These are phyloP conservation scores for Erodium chrysanthum DNA, from an alignment of 441 rosid species.

Conservation along the genomic window DNA sequence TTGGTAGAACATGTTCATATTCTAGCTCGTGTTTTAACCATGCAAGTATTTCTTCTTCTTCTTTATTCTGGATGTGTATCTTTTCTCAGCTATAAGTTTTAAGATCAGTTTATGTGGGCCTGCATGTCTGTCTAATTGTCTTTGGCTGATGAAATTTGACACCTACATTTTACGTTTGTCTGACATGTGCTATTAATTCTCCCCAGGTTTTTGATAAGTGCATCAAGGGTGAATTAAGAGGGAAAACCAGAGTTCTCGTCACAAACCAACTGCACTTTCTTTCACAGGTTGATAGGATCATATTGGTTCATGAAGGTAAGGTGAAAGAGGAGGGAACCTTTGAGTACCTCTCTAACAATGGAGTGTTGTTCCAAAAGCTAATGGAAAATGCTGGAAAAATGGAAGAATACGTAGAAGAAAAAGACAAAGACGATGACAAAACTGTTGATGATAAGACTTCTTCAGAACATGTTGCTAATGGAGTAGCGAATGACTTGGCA, in stretches of 20 bases:
- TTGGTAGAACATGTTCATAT: background rate
- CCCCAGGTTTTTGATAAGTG: constrained; percentile 83
- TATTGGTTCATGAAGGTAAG: constrained; percentile 73
- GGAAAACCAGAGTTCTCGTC: constrained; percentile 90
- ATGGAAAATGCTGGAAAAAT: constrained; percentile 99
- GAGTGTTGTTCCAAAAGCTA: constrained; percentile 64
- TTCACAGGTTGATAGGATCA: constrained; percentile 78
- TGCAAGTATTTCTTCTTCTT: background rate
- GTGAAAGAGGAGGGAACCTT: constrained; percentile 90
- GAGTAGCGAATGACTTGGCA: constrained; percentile 30
- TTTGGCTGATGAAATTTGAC: constrained; percentile 7
- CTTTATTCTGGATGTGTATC: background rate
- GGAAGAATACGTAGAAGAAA: constrained; percentile 69
- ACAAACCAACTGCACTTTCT: constrained; percentile 94
- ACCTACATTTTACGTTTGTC: constrained; percentile 15
- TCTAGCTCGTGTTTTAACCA: background rate
- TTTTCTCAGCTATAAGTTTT: background rate
- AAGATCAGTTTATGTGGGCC: too few species aligned
- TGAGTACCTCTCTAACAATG: constrained; percentile 65
- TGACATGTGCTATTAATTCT: constrained; percentile 18
- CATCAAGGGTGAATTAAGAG: constrained; percentile 63
- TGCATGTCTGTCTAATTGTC: background rate
- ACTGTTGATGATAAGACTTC: constrained; percentile 26
- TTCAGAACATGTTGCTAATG: constrained; percentile 46
- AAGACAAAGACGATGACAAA: constrained; percentile 32